A percentile compares a stretch with the other conserved stretches of the same genome.
Evolutionary conservation across 352 stramenopile species (phyloP).

Genomic region (Elongisporangium undulatum): DNA sequence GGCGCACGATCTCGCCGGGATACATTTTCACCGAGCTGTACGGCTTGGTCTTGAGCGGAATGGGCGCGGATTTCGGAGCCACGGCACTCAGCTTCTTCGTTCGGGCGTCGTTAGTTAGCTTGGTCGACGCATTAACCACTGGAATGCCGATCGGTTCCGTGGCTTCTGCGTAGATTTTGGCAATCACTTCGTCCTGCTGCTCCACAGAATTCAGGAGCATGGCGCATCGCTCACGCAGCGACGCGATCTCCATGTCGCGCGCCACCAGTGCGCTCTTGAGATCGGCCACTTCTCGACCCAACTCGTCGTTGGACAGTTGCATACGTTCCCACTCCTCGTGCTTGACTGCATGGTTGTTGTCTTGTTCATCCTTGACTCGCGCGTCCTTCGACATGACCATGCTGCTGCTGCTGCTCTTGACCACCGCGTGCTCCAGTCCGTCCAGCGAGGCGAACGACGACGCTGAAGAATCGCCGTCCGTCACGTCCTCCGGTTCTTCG

Average conservation of each 20-base stretch:
- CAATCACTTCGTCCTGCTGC: conserved; percentile 75
- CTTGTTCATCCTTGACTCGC: neutral
- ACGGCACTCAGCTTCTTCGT: neutral
- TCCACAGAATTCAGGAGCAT: conserved; percentile 55
- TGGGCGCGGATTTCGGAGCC: neutral
- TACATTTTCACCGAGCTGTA: conserved; percentile 20
- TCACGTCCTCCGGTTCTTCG: conserved; percentile 9
- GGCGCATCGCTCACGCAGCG: conserved; percentile 60
- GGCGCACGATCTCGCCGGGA: conserved; percentile 16
- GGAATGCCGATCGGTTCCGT: conserved; percentile 3
- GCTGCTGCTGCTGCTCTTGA: neutral
- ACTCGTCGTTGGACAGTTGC: conserved; percentile 31
- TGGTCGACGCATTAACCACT: neutral
- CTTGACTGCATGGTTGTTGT: conserved; percentile 2
- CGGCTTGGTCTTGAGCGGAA: conserved; percentile 4
- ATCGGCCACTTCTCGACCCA: conserved; percentile 54
- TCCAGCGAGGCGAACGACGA: conserved; percentile 16
- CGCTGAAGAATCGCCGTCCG: neutral
- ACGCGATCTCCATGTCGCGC: conserved; percentile 67
- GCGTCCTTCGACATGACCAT: conserved; percentile 3
- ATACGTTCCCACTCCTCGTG: conserved; percentile 25
- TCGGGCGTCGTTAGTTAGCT: neutral
- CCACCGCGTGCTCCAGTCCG: conserved; percentile 2
- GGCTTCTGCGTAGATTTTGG: conserved; percentile 64
- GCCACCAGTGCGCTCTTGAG: conserved; percentile 65